phyloP scores from a whole-genome alignment of 2,329 filamentous ascomycete species.

The Alternaria infectoria region DNA sequence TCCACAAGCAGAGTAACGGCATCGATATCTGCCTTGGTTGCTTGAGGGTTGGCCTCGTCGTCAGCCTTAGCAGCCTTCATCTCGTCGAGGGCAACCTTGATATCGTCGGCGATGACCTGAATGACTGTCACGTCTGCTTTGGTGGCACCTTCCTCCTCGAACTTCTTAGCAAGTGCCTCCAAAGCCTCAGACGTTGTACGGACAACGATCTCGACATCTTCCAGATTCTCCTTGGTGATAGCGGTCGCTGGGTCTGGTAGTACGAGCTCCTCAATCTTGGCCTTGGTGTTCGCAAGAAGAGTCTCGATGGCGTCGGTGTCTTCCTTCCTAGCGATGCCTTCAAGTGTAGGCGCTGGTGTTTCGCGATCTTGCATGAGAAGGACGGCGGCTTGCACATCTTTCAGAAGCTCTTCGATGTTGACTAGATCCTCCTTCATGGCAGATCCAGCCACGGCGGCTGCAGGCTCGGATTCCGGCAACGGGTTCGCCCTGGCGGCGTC shows the following conservation, averaged over 20 bases:
- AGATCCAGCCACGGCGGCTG: conserved; percentile 46
- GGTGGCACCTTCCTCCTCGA: conserved; percentile 72
- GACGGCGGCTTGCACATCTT: conserved; percentile 66
- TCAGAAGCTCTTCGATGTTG: conserved; percentile 53
- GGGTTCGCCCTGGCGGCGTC: conserved; percentile 61
- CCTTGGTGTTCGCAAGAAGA: conserved; percentile 86
- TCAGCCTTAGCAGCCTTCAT: conserved; percentile 57
- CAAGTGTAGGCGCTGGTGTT: conserved; percentile 32
- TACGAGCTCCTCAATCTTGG: conserved; percentile 80
- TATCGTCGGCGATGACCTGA: conserved; percentile 78
- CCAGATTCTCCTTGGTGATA: conserved; percentile 67
- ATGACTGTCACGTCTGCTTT: conserved; percentile 81
- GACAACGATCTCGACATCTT: conserved; percentile 70
- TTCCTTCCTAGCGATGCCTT: conserved; percentile 72
- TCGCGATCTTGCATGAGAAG: conserved; percentile 39
- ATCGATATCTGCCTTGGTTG: conserved; percentile 83
- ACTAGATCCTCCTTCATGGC: conserved; percentile 60
- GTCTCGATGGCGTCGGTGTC: conserved; percentile 92
- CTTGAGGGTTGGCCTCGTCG: conserved; percentile 62
- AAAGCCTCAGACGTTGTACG: conserved; percentile 78
- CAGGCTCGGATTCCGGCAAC: conserved; percentile 42
- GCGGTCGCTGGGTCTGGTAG: conserved; percentile 70
- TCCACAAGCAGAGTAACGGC: conserved; percentile 78
- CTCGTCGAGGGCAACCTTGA: conserved; percentile 78
- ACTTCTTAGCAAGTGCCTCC: conserved; percentile 67